Percentiles rank a stretch among this genome's conserved stretches.
phyloP scores from a whole-genome alignment of 495 filamentous ascomycete species.

The Xylaria longipes region DNA sequence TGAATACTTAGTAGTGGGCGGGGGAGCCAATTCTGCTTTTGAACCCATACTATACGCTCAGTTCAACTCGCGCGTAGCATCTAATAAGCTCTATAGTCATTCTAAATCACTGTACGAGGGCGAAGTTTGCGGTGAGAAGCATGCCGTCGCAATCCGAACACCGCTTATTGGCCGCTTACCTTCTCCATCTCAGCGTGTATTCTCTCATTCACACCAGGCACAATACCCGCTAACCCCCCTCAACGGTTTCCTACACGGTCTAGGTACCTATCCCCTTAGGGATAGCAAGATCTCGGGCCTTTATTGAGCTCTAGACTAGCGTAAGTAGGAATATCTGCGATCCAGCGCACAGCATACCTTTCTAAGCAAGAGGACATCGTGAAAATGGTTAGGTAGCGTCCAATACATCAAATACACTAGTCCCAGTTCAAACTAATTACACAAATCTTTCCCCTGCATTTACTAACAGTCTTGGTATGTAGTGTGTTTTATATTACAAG shows the following conservation, averaged over 20 bases:
- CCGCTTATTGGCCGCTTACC: background rate
- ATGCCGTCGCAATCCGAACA: background rate
- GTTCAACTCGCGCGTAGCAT: background rate
- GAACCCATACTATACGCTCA: background rate
- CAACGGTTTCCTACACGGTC: background rate
- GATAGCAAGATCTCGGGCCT: background rate
- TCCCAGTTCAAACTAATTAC: background rate
- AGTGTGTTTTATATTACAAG: conserved; percentile 3
- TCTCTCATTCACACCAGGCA: background rate
- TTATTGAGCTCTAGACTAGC: background rate
- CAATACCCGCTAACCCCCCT: background rate
- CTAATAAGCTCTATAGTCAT: background rate
- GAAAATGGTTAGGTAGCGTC: background rate
- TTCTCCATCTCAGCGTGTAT: background rate
- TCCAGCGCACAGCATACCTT: background rate
- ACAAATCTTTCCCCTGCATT: background rate
- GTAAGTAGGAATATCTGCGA: background rate
- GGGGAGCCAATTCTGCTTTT: background rate
- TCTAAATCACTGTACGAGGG: background rate
- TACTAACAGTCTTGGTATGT: background rate
- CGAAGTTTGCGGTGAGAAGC: background rate
- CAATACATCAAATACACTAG: background rate
- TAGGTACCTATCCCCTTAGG: too few species aligned
- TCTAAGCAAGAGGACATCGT: background rate
- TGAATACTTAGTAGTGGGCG: background rate